Evolutionary conservation across 257 asterid species (phyloP).

Genomic region (Nicotiana sylvestris): DNA sequence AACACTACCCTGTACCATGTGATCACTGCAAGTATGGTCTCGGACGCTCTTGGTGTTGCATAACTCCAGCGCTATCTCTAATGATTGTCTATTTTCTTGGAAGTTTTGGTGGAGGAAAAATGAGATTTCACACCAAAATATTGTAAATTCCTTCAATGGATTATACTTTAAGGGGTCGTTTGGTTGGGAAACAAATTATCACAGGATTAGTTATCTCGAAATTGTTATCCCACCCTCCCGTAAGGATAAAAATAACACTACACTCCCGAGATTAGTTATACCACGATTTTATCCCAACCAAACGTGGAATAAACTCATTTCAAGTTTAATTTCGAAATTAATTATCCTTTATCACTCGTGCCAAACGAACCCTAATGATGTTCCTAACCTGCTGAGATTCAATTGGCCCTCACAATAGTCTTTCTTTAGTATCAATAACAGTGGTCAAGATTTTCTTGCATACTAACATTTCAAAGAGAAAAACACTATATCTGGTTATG

Average conservation of each 20-base stretch:
- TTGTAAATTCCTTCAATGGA: not conserved
- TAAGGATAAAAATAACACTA: too few relatives aligned
- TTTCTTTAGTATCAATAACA: not conserved
- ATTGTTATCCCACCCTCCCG: too few relatives aligned
- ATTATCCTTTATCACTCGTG: too few relatives aligned
- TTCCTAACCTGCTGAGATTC: not conserved
- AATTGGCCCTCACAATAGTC: not conserved
- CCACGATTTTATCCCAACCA: too few relatives aligned
- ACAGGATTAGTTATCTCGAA: too few relatives aligned
- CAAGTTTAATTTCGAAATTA: too few relatives aligned
- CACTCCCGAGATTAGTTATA: too few relatives aligned
- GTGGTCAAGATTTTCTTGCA: not conserved
- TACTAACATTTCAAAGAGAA: not conserved
- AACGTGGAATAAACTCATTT: too few relatives aligned
- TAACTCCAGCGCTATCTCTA: too few relatives aligned
- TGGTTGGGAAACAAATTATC: too few relatives aligned
- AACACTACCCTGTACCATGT: constrained; percentile 31
- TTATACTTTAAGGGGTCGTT: too few relatives aligned
- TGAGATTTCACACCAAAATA: not conserved
- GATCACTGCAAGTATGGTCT: constrained; percentile 25
- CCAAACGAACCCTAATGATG: not conserved
- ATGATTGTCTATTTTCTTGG: not conserved
- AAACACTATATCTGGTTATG: not conserved
- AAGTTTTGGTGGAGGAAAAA: not conserved
- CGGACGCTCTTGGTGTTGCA: constrained; percentile 29